phyloP scores from a whole-genome alignment of 305 asterid genomes.

The Salvia sclarea region DNA sequence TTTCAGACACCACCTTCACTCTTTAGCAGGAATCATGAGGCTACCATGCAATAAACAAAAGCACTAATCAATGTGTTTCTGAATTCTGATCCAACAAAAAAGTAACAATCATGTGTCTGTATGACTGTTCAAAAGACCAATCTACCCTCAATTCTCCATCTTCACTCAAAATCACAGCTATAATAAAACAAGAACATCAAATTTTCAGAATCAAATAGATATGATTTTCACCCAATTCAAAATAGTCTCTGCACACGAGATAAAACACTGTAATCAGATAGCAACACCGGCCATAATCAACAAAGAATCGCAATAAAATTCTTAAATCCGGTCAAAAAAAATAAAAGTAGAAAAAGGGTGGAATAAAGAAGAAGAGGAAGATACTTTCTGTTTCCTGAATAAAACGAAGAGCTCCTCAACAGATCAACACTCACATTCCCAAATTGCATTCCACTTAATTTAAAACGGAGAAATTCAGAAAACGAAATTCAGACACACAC shows the following conservation, averaged over 20 bases:
- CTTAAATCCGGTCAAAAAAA: constrained; percentile 24
- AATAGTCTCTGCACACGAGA: background rate
- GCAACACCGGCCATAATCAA: constrained; percentile 9
- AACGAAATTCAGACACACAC: constrained; percentile 6
- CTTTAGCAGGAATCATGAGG: constrained; percentile 47
- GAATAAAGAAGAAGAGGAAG: constrained; percentile 19
- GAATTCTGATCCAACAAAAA: constrained; percentile 47
- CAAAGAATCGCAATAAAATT: constrained; percentile 23
- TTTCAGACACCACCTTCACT: constrained; percentile 46
- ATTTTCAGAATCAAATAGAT: background rate
- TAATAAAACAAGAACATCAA: constrained; percentile 15
- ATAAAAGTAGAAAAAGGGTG: background rate
- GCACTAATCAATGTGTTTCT: constrained; percentile 48
- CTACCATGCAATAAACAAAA: constrained; percentile 38
- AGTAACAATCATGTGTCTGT: constrained; percentile 20
- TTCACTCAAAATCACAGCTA: constrained; percentile 19
- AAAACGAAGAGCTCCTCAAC: constrained; percentile 14
- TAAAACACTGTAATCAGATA: background rate
- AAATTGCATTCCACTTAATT: constrained; percentile 4
- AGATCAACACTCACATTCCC: background rate
- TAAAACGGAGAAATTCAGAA: background rate
- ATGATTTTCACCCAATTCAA: background rate
- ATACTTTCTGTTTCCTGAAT: constrained; percentile 27
- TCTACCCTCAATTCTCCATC: constrained; percentile 40
- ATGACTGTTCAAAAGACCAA: constrained; percentile 43